Percentiles rank a stretch among this genome's conserved stretches.
Conservation (phyloP, 805 yeast genomes). For the Kodamaea kaohsiungensis region DNA sequence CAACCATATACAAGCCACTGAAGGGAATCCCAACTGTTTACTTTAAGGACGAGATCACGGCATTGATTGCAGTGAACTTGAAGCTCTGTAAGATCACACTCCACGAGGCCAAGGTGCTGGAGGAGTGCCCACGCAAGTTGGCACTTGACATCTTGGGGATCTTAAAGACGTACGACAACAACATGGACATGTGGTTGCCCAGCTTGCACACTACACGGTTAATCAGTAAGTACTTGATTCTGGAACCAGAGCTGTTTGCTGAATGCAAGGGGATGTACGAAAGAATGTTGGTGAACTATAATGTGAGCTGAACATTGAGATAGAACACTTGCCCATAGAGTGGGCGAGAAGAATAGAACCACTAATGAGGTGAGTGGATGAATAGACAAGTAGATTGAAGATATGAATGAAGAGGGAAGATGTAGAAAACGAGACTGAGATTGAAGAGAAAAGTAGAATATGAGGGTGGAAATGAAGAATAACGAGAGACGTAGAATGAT, state of each 20-base stretch:
- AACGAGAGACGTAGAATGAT: too few species aligned
- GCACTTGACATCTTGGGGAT: slow-evolving; percentile 42
- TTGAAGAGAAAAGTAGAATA: too few species aligned
- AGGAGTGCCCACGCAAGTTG: neutral
- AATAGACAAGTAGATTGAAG: too few species aligned
- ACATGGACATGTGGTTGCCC: slow-evolving; percentile 35
- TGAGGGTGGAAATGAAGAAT: too few species aligned
- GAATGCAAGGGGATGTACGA: slow-evolving; percentile 7
- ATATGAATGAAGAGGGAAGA: too few species aligned
- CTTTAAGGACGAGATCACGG: slow-evolving; percentile 38
- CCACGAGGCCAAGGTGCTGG: slow-evolving; percentile 20
- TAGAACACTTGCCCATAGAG: neutral
- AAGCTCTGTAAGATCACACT: slow-evolving; percentile 32
- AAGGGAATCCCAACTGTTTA: slow-evolving; percentile 33
- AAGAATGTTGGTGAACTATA: neutral
- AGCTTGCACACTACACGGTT: slow-evolving; percentile 27
- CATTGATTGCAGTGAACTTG: slow-evolving; percentile 30
- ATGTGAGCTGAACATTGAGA: neutral
- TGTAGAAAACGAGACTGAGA: too few species aligned
- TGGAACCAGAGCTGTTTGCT: slow-evolving; percentile 5
- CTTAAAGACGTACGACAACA: slow-evolving; percentile 37
- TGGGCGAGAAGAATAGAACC: neutral
- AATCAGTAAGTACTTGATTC: slow-evolving; percentile 4
- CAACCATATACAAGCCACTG: slow-evolving; percentile 31
- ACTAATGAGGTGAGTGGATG: neutral